Base-by-base conservation (phyloP, 352 stramenopile genomes). In the Phytopythium chamaehyphon region DNA sequence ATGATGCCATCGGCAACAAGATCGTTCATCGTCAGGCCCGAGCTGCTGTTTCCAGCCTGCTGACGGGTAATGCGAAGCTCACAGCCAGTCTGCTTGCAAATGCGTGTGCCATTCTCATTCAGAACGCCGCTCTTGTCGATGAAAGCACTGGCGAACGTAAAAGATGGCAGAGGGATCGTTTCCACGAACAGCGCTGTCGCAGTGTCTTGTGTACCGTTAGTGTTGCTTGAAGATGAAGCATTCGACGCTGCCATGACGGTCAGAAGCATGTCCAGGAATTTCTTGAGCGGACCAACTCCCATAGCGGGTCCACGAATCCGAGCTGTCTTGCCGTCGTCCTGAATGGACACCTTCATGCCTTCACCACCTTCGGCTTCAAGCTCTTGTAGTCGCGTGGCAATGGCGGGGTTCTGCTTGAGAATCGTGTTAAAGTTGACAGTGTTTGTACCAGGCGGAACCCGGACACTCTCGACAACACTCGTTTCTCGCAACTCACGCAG, bases 91-190 rank as follows among this genome's bases (percentile, higher is more conserved):
- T 86, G 76, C 58, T 86, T 86, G 57, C 68, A 74, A 33, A 92
- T 88, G 1, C 76, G 82, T 47, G 80, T 61, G 1, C 74, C 82
- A 38, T 92, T 90, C 50, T 92, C 82, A 47, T 92, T 89, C 10
- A 92, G 55, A 51, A 64, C 65, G 11, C 57, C 40, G 14, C 46
- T 51, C 55, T 82, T 82, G 4, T 71, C 71, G 23, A 83, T 55
- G 19, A 92, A 40, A 44, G 82, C 77, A 19, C 57, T 76, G 12
- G 73, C 69, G 33, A 88, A 83, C 23, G 67, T 21, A 24, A 74
- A 58, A 8, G 66, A 68, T 19, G 76, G 72, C 15, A 92, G 56
- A 35, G 71, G 47, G 50, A 90, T 87, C 19, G 65, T 79, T 54
- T 89, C 76, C 6, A 86, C 64, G 39, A 87, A 87, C 44, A 81